phyloP scores from a whole-genome alignment of 495 filamentous ascomycete species.

The Pyronema omphalodes region DNA sequence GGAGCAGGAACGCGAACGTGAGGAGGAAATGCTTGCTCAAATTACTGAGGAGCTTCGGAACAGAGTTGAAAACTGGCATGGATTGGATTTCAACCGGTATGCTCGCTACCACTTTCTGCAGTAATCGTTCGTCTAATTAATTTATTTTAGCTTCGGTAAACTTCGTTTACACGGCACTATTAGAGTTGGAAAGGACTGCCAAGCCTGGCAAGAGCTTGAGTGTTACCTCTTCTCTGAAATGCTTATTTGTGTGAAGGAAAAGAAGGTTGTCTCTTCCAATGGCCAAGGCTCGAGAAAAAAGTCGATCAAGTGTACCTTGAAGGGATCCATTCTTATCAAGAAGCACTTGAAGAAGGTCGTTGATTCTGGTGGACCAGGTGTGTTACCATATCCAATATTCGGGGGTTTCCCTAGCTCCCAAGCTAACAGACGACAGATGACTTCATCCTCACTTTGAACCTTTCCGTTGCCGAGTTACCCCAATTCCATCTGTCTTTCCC shows the following conservation, averaged over 20 bases:
- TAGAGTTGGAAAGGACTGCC: slow-evolving; percentile 85
- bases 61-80: slow-evolving; percentile 96
- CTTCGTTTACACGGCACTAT: slow-evolving; percentile 81
- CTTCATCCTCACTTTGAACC: slow-evolving; percentile 68
- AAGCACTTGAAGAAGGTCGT: slow-evolving; percentile 83
- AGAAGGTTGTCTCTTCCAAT: slow-evolving; percentile 45
- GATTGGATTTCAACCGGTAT: slow-evolving; percentile 80
- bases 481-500: slow-evolving; percentile 90
- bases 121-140: slow-evolving; percentile 3
- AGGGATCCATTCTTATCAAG: slow-evolving; percentile 96
- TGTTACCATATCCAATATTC: not conserved
- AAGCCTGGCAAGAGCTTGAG: slow-evolving; percentile 95
- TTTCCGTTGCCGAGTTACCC: slow-evolving; percentile 88
- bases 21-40: slow-evolving; percentile 50
- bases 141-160: slow-evolving; percentile 58
- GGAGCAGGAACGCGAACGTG: slow-evolving; percentile 17
- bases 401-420: not conserved
- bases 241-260: slow-evolving; percentile 99
- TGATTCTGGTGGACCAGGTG: slow-evolving; percentile 41
- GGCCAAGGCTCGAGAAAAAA: slow-evolving; percentile 37
- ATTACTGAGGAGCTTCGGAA: slow-evolving; percentile 71
- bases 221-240: slow-evolving; percentile 97
- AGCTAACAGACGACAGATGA: slow-evolving; percentile 38
- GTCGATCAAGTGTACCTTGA: slow-evolving; percentile 64
- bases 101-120: slow-evolving; percentile 7